Conservation (phyloP, 202 grass and related monocot genomes). For the Schoenoplectus triqueter region DNA sequence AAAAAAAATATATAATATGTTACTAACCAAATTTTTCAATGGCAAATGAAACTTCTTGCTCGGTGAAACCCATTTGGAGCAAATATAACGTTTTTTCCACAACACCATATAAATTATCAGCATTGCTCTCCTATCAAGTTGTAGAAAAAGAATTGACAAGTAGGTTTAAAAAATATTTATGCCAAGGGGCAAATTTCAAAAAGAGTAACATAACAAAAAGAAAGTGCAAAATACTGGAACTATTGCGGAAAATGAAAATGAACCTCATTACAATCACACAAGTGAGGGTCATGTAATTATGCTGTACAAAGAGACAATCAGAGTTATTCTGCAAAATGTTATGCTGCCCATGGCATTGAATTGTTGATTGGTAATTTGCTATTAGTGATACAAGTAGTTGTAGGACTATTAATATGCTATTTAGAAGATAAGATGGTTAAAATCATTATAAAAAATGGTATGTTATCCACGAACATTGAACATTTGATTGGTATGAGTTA, state of each 20-base stretch:
- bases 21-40: conserved; percentile 75
- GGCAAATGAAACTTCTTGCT: conserved; percentile 80
- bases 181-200: not conserved
- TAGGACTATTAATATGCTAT: not conserved
- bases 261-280: not conserved
- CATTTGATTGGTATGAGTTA: conserved; percentile 4
- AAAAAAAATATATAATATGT: conserved; percentile 15
- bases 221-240: not conserved
- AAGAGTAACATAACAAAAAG: not conserved
- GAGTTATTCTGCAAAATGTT: not conserved
- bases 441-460: not conserved
- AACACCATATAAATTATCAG: conserved; percentile 65
- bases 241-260: not conserved
- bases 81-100: conserved; percentile 69
- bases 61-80: conserved; percentile 81
- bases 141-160: conserved; percentile 5
- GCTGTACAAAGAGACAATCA: not conserved
- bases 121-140: conserved; percentile 51
- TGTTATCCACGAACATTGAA: not conserved
- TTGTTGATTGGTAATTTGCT: not conserved
- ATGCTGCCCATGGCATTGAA: not conserved
- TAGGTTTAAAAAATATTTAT: conserved; percentile 1
- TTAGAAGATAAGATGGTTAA: not conserved
- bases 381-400: not conserved
- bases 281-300: not conserved